A percentile compares a stretch with the other conserved stretches of the same genome.
phyloP scores from a whole-genome alignment of 176 grass and related monocot species.

The Aegilops umbellulata region DNA sequence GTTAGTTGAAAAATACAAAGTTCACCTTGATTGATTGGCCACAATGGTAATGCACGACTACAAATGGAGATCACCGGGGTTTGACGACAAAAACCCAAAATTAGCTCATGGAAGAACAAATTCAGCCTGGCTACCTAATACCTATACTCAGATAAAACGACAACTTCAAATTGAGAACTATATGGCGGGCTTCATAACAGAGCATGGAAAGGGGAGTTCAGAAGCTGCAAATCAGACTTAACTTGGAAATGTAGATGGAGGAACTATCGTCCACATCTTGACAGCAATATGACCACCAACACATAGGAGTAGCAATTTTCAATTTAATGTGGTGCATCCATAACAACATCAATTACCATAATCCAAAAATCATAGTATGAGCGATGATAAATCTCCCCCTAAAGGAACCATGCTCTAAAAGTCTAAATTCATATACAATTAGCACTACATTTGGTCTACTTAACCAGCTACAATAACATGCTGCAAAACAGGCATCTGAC shows the following conservation, averaged over 20 bases:
- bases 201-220: neutral
- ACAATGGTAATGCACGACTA: neutral
- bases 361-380: conserved; percentile 1
- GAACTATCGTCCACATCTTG: no score
- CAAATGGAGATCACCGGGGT: neutral
- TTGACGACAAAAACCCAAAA: neutral
- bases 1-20: neutral
- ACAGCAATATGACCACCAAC: no score
- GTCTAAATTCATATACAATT: conserved; percentile 50
- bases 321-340: neutral
- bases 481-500: conserved; percentile 4
- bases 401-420: neutral
- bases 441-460: conserved; percentile 22
- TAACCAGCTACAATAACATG: conserved; percentile 10
- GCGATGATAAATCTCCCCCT: conserved; percentile 9
- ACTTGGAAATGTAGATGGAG: no score
- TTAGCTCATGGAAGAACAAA: neutral
- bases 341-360: neutral
- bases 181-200: neutral
- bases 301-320: neutral
- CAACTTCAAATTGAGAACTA: neutral
- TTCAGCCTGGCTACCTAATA: neutral
- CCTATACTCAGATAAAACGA: neutral
- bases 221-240: neutral
- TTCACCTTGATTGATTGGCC: neutral